Evolutionary conservation across 441 rosid species (phyloP).

Genomic region (Adansonia grandidieri): DNA sequence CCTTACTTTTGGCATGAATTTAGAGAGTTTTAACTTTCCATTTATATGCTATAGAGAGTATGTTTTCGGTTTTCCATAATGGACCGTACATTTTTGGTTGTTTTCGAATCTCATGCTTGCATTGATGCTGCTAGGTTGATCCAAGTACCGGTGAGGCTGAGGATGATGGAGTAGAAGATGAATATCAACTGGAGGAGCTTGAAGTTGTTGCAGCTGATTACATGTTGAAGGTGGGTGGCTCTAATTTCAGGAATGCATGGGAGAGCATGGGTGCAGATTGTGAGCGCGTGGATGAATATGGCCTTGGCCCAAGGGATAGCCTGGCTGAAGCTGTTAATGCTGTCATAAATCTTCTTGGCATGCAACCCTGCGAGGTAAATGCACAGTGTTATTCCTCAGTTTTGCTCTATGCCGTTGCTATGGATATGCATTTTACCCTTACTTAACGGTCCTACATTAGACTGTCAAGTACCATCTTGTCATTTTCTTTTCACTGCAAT

Average conservation of each 20-base stretch:
- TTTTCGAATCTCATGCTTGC: not conserved
- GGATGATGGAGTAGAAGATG: conserved; percentile 98
- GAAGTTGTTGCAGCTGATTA: conserved; percentile 94
- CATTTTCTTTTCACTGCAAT: not conserved
- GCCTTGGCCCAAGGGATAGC: conserved; percentile 91
- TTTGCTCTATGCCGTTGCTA: not conserved
- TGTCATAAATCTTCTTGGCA: conserved; percentile 89
- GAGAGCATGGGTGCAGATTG: conserved; percentile 76
- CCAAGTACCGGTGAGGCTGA: conserved; percentile 83
- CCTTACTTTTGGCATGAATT: conserved; percentile 6
- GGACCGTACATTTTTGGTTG: not conserved
- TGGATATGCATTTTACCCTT: conserved; percentile 7
- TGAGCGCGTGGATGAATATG: conserved; percentile 94
- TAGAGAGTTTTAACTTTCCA: conserved; percentile 7
- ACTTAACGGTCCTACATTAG: not conserved
- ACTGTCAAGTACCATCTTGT: not conserved
- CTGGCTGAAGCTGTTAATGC: conserved; percentile 81
- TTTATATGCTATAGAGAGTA: not conserved
- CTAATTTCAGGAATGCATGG: conserved; percentile 97
- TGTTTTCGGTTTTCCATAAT: not conserved
- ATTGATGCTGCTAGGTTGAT: conserved; percentile 68
- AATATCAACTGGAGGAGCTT: conserved; percentile 94
- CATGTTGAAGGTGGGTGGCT: conserved; percentile 75
- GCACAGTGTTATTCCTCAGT: not conserved
- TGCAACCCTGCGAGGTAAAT: conserved; percentile 97